A percentile compares a stretch with the other conserved stretches of the same genome.
phyloP scores from a whole-genome alignment of 768 basidiomycete species.

The Paxillus ammoniavirescens region DNA sequence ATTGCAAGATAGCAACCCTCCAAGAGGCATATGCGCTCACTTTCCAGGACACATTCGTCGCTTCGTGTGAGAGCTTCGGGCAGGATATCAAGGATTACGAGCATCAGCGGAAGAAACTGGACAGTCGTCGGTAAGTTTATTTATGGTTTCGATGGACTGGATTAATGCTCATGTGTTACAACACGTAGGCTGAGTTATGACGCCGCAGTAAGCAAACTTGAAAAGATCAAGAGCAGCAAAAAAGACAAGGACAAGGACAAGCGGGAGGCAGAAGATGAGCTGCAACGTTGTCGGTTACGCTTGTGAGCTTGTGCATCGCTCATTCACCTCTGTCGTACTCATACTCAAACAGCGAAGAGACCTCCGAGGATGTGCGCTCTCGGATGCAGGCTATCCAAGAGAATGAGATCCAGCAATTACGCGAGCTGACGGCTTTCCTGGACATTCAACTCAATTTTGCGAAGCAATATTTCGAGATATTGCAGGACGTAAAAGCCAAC shows the following conservation, averaged over 20 bases:
- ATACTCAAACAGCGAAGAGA: constrained; percentile 66
- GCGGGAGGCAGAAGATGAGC: constrained; percentile 78
- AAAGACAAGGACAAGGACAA: constrained; percentile 79
- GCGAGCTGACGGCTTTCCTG: constrained; percentile 68
- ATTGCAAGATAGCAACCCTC: constrained; percentile 80
- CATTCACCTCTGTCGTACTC: constrained; percentile 4
- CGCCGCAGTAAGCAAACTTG: constrained; percentile 65
- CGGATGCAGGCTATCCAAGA: constrained; percentile 81
- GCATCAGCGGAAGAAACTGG: constrained; percentile 77
- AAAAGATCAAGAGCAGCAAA: constrained; percentile 67
- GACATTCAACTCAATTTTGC: constrained; percentile 75
- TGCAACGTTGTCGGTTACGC: constrained; percentile 65
- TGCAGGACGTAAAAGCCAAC: constrained; percentile 62
- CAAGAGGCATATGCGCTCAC: constrained; percentile 79
- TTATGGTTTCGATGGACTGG: background rate
- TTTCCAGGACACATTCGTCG: constrained; percentile 71
- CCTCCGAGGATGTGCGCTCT: constrained; percentile 77
- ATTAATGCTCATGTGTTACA: background rate
- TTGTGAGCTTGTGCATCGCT: constrained; percentile 52
- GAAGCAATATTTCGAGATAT: constrained; percentile 66
- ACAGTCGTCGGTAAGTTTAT: constrained; percentile 67
- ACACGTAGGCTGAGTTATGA: constrained; percentile 68
- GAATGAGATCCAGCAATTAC: constrained; percentile 69
- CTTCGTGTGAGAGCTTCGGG: constrained; percentile 59
- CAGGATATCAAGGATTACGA: constrained; percentile 87